Base-by-base conservation (phyloP, 164 flowering plant species). In the Akebia trifoliata region DNA sequence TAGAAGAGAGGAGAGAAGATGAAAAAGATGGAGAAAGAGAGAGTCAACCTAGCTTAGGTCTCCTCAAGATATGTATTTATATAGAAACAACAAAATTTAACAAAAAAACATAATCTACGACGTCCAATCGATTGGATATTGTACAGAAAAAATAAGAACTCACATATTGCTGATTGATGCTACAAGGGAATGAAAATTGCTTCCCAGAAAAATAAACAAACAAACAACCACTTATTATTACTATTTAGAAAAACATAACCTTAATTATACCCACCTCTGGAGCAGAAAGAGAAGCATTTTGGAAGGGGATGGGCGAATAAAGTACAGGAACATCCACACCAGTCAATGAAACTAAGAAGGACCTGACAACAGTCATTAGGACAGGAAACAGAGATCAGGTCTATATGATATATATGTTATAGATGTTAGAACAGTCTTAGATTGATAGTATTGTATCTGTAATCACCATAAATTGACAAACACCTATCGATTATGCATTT, bases 281-380 rank as follows among this genome's bases (percentile, higher is more conserved):
- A 66, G 78, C 59, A 69, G 76, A 80, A 59, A 85, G 59, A 50
- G 97, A 80, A 54, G 94, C 91, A 85, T 90, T 88, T 43, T 74
- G 79, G 70, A 94, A 94, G 39, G 84, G 85, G 35, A 82, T 74
- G 15, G 95, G 96, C 45, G 97, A 77, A 74, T 75, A 86, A 37
- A 94, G 60, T 26, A 77, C 48, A 38, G 99, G 99, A 54, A 94
- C 97, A 80, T 94, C 99, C 57, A 51, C 52, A 49, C 77, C 69
- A 53, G 69, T 70, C 72, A 94, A 64, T 51, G 78, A 76, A 54
- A 78, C 67, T 62, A 88, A 71, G 57, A 75, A 72, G 29, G 81
- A 86, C 77, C 96, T 94, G 78, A 43, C 34, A 37, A 63, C 26
- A 63, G 36, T 28, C 59, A 73, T 32, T 31, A 58, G 22, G 44